phyloP scores from a whole-genome alignment of 352 stramenopile species.

The Bremia lactucae region DNA sequence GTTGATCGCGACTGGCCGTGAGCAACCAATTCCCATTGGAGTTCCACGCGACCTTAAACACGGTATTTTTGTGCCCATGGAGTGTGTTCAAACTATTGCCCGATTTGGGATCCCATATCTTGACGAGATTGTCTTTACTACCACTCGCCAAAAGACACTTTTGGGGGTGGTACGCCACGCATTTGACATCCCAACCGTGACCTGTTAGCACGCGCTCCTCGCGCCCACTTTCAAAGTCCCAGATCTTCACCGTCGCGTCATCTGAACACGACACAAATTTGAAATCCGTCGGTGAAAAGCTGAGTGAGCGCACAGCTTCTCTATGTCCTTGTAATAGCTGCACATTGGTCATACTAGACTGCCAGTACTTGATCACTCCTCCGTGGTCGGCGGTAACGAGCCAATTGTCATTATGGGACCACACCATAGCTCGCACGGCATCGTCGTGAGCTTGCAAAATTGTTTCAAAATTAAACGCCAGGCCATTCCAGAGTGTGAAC shows the following conservation, averaged over 20 bases:
- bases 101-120: constrained; percentile 96
- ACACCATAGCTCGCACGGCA: constrained; percentile 84
- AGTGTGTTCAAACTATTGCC: constrained; percentile 89
- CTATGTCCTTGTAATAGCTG: constrained; percentile 78
- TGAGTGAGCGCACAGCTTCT: constrained; percentile 90
- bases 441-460: constrained; percentile 90
- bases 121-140: constrained; percentile 95
- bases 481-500: constrained; percentile 97
- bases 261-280: constrained; percentile 98
- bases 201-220: constrained; percentile 92
- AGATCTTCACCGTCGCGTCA: constrained; percentile 92
- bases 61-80: constrained; percentile 97
- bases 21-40: constrained; percentile 96
- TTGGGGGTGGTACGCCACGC: constrained; percentile 92
- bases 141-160: constrained; percentile 90
- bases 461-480: constrained; percentile 96
- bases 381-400: constrained; percentile 85
- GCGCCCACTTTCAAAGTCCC: constrained; percentile 83
- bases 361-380: constrained; percentile 89
- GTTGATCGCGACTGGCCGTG: constrained; percentile 93
- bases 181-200: constrained; percentile 98
- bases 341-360: constrained; percentile 85
- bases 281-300: constrained; percentile 93
- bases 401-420: constrained; percentile 86
- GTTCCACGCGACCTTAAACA: constrained; percentile 96